Evolutionary conservation across 2,329 filamentous ascomycete genomes (phyloP), one percentile per base, ranked within the genome.

Genomic region (Cadophora sp.): DNA sequence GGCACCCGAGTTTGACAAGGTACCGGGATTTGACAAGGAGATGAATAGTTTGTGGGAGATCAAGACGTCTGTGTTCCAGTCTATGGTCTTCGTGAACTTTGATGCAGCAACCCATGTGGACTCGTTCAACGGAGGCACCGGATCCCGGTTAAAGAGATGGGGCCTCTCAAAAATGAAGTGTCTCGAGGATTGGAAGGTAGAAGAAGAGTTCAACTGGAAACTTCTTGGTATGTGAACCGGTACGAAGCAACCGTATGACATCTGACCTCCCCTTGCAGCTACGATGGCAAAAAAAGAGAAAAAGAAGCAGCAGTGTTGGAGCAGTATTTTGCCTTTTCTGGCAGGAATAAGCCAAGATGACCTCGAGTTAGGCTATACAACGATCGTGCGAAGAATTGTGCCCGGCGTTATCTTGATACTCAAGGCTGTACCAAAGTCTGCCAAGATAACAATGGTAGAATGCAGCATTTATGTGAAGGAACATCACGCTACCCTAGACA

Each of bases 1-100:
- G 59, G 75, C 75, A 1, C 75, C 75, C 1, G 75, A 77, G 43
- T 77, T 76, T 64, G 75, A 77, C 9, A 72, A 70, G 37, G 69
- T 76, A 3, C 59, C 68, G 26, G 75, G 70, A 11, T 77, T 77
- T 62, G 71, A 75, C 40, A 77, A 75, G 59, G 63, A 65, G 8
- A 55, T 68, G 50, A 76, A 76, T 61, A 67, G 71, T 6, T 40
- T 77, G 5, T 77, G 74, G 75, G 72, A 75, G 65, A 53, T 77
- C 4, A 69, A 69, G 48, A 69, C 63, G 5, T 58, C 70, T 22
- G 55, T 73, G 8, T 55, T 46, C 22, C 61, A 70, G 8, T 71
- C 70, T 1, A 64, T 76, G 68, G 67, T 77, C 3, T 76, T 74
- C 55, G 68, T 76, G 4, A 76, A 74, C 62, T 68, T 77, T 29